Evolutionary conservation across 345 rosid genomes (phyloP), one percentile per base, ranked within the genome.

Genomic region (Eucalyptus marginata): DNA sequence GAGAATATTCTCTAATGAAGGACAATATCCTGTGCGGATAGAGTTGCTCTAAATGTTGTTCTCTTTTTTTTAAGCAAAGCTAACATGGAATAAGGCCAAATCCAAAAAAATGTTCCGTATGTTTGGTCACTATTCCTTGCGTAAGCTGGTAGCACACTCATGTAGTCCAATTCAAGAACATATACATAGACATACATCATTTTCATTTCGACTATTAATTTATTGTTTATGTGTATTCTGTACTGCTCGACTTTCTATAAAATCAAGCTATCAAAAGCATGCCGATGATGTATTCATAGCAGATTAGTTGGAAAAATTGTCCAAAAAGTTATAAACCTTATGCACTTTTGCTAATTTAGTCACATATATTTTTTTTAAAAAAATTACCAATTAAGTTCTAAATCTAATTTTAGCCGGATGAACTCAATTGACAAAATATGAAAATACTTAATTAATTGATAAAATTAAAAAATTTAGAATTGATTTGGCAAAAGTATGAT

Each of bases 401-500:
- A 56, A 56, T 33, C 12, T 66, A 31, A 66, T 8, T 13, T 15
- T 24, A 6, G 6, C 2, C 4, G 1, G 11, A 31, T 66, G 2
- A 16, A 16, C 22, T 66, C 2, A 15, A 8, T 14, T 66, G 6
- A 4, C 3, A 66, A 66, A 66, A n/a, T n/a, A 4, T 16, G 58
- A 7, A n/a, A 66, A n/a, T 31, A 8, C 7, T n/a, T 66, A n/a
- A 4, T 52, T 52, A 15, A 31, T n/a, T 64, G 20, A 3, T 2
- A 66, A 64, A 64, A n/a, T 59, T 29, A 4, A n/a, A 64, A n/a
- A 16, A 16, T 7, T 14, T 3, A 15, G 2, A 16, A n/a, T 0
- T 7, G 11, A 66, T 31, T n/a, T 14, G 3, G 6, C 36, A 0
- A 31, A 31, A 31, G 3, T 31, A 4, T 0, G 0, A 66, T 31